Evolutionary conservation across 1,139 yeast genomes (phyloP), one percentile per base, ranked within the genome.

Genomic region (Candida albicans): DNA sequence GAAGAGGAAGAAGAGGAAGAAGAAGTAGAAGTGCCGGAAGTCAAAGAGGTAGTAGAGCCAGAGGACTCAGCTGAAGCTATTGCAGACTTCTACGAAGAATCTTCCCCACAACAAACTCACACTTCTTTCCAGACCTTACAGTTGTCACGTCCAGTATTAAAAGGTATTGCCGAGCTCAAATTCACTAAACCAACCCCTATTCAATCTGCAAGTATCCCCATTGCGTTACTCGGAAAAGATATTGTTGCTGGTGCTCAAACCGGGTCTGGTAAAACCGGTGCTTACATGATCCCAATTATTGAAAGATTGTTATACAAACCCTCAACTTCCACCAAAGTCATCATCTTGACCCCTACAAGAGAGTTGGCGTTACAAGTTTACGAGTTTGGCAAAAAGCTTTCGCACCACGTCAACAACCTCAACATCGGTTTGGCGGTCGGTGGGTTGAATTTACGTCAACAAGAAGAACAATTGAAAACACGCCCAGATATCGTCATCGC

Each of bases 201-300:
- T 70, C 99, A 93, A 69, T 76, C 93, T 45, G 89, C 96, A 1
- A 82, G 96, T 11, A 90, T 93, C 51, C 99, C 99, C 8, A 83
- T 91, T 44, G 96, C 97, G 0, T 74, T 93, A 36, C 67, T 87
- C 52, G 99, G 99, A 55, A 91, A 88, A 59, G 96, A 89, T 64
- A 81, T 93, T 43, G 96, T 93, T 54, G 99, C 99, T n/a, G 98
- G 98, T 71, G 99, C 99, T 31, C 96, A 88, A 25, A 93, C 99
- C 3, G 99, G 99, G 70, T 90, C 98, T 30, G 99, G 99, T 79
- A 93, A 93, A 64, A 95, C 99, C 14, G 99, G 98, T 5, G 99
- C 99, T 2, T 93, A 89, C 60, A 83, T 93, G 84, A 87, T 93
- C 45, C 99, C 99, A 13, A 88, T 93, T 33, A 81, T 95, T 48